phyloP scores from a whole-genome alignment of 805 yeast genomes.

The Ogataea neopini region DNA sequence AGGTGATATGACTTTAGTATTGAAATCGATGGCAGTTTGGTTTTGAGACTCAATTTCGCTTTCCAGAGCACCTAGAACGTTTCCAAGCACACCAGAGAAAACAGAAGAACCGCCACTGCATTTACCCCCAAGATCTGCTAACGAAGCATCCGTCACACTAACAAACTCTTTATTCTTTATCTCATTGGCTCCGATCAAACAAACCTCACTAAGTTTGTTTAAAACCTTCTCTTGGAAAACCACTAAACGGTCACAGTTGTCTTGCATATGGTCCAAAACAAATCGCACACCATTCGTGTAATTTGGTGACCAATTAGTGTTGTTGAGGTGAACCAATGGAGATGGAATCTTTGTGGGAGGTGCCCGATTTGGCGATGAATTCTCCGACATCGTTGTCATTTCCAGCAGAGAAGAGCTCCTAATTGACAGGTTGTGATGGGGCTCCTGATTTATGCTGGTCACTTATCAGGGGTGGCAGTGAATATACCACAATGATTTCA shows the following conservation, averaged over 20 bases:
- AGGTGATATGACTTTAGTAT: constrained; percentile 10
- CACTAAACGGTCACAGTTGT: constrained; percentile 8
- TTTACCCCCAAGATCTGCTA: constrained; percentile 1
- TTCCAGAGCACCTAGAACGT: not conserved
- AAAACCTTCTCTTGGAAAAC: constrained; percentile 11
- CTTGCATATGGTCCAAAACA: constrained; percentile 7
- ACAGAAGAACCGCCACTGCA: not conserved
- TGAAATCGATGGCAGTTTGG: constrained; percentile 4
- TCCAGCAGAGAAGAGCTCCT: not conserved
- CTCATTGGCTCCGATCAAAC: constrained; percentile 2
- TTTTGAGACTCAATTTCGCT: constrained; percentile 4
- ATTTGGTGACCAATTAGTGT: constrained; percentile 19
- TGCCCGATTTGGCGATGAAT: not conserved
- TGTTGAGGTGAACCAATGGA: constrained; percentile 12
- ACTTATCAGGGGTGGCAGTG: not conserved
- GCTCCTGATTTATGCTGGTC: too few relatives aligned
- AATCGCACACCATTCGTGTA: constrained; percentile 15
- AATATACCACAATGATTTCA: not conserved
- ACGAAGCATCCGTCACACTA: constrained; percentile 1
- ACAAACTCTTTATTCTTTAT: constrained; percentile 7
- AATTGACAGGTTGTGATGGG: too few relatives aligned
- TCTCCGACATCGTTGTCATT: not conserved
- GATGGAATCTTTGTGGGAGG: not conserved
- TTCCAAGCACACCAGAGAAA: not conserved
- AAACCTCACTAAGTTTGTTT: constrained; percentile 3